phyloP scores from a whole-genome alignment of 768 basidiomycete genomes.

The Mycena metata region DNA sequence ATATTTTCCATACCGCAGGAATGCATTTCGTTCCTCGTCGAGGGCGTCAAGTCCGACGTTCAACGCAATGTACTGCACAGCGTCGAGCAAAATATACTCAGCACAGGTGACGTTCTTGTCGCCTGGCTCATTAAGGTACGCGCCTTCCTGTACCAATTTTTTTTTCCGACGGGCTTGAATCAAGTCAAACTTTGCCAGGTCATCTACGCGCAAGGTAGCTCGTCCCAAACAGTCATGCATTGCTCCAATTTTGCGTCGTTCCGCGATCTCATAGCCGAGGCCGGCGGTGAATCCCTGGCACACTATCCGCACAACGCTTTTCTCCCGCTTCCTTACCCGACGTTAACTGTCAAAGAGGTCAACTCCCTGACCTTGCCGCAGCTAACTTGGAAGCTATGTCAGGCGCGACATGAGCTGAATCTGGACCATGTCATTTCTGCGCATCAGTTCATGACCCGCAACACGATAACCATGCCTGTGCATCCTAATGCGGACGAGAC shows the following conservation, averaged over 20 bases:
- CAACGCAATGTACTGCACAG: conserved; percentile 32
- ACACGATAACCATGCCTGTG: conserved; percentile 48
- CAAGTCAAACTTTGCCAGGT: conserved; percentile 43
- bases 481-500: conserved; percentile 53
- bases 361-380: conserved; percentile 47
- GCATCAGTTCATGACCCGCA: conserved; percentile 43
- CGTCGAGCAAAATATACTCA: conserved; percentile 33
- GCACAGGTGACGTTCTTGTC: conserved; percentile 56
- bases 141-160: not conserved
- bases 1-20: conserved; percentile 52
- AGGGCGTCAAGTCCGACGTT: conserved; percentile 46
- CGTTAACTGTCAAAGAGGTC: conserved; percentile 51
- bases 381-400: conserved; percentile 42
- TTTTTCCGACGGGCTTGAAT: not conserved
- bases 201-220: conserved; percentile 50
- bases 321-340: conserved; percentile 56
- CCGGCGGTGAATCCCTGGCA: conserved; percentile 37
- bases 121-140: conserved; percentile 58
- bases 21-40: conserved; percentile 46
- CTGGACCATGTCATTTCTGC: conserved; percentile 49
- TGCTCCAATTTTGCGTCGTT: conserved; percentile 56
- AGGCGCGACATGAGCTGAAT: conserved; percentile 35
- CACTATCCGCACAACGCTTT: conserved; percentile 56
- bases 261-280: conserved; percentile 45
- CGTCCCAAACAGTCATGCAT: conserved; percentile 48